Evolutionary conservation across 2,329 filamentous ascomycete genomes (phyloP), one percentile per base, ranked within the genome.

Genomic region (Aspergillus candidus): DNA sequence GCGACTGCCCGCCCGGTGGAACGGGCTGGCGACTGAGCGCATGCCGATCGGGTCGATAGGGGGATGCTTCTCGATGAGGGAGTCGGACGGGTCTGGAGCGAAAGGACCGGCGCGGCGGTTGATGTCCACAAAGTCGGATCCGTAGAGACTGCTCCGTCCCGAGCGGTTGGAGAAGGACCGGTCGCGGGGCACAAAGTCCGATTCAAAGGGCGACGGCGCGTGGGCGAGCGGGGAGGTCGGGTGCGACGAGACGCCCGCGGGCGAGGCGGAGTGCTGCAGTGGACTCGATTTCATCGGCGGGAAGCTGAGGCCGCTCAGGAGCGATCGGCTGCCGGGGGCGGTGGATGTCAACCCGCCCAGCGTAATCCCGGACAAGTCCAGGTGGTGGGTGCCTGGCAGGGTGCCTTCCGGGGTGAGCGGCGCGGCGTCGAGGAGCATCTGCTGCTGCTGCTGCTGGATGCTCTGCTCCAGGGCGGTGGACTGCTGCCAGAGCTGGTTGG

Each of bases 351-450:
- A 45, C 4, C 51, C 41, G 22, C 49, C 52, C 31, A 59, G 39
- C n/a, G 56, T 49, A 37, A 55, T 32, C 15, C 41, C 49, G 27
- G 44, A 47, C 8, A 50, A 49, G 34, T 66, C 67, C 44, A 62
- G 56, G 46, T 70, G 72, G 46, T 70, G 72, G 8, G 76, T 77
- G 44, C 76, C 76, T 17, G 78, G 76, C 11, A 81, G 63, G 29
- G 73, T 71, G 22, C 76, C 77, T 62, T 82, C 79, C n/a, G 79
- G 79, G n/a, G 78, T 81, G 38, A 72, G 56, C 30, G 69, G 68
- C n/a, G 66, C 70, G 40, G 63, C 63, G 35, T 67, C 69, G 52
- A 67, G 52, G 41, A 67, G 65, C 57, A 67, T 65, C 43, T 67
- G 69, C 44, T 70, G 67, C 36, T 72, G 68, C 44, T 73, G 70